Evolutionary conservation across 345 rosid species (phyloP), one percentile per base, ranked within the genome.

Genomic region (Eucalyptus sideroxylon): DNA sequence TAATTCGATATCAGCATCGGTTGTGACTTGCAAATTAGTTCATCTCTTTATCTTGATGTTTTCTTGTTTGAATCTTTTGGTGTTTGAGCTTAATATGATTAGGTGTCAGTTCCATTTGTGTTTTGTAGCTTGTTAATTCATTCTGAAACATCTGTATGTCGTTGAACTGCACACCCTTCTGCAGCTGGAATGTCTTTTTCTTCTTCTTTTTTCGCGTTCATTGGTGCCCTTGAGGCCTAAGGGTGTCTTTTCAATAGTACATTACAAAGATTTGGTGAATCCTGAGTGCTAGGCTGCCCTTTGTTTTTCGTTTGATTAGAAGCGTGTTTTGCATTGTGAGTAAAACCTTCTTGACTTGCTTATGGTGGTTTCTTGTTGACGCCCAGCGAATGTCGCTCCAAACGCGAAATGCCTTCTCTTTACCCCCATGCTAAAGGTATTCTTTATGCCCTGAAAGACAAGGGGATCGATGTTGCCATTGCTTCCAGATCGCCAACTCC

Each of bases 401-500:
- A 94, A 77, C 92, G 92, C 30, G 95, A 94, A 86, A 93, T 85
- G 93, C 95, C 95, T 3, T 91, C 89, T 50, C n/a, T 93, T 89
- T 95, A 94, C 88, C 93, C 93, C 11, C 93, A 94, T 10, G 95
- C 94, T 77, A 90, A 91, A 88, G 95, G 95, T 87, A 93, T 95
- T 72, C 59, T 95, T 55, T 67, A 87, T 50, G 96, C 95, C 7
- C 90, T 95, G 50, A 93, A 95, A 72, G 96, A 94, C 77, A 95
- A 88, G 88, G 95, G 94, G 50, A 90, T 94, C n/a, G 92, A 91
- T 86, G 83, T 95, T 40, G 96, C 96, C 24, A 90, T 95, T 90
- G 97, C 97, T 72, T 95, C 96, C 45, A 90, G 97, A 49, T 95
- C 96, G 7, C 97, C 97, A 23, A 92, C 96, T 44, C 91, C 95